These are phyloP conservation scores for Salisapilia sapeloensis DNA, from an alignment of 352 stramenopile genomes.

Conservation along the genomic window DNA sequence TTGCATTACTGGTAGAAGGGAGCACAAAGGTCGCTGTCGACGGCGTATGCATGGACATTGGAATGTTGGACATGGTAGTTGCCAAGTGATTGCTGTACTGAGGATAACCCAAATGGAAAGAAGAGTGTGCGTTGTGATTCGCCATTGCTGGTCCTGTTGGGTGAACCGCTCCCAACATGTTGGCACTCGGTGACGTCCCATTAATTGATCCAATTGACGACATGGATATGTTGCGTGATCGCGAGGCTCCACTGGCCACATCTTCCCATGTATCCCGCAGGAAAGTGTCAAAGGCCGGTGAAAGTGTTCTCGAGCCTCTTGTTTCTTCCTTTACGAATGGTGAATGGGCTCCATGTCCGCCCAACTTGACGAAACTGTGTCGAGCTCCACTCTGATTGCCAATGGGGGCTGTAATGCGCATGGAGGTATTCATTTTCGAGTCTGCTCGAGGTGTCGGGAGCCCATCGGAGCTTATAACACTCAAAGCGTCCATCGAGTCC, in stretches of 20 bases:
- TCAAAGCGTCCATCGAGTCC: too few relatives aligned
- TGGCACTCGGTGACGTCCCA: conserved; percentile 1
- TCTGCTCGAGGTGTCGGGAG: background rate
- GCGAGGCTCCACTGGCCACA: conserved; percentile 6
- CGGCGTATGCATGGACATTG: conserved; percentile 10
- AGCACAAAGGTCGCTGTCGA: conserved; percentile 10
- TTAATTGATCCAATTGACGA: conserved; percentile 3
- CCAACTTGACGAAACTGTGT: background rate
- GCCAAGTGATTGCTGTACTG: background rate
- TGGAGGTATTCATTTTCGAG: background rate
- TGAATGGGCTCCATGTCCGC: background rate
- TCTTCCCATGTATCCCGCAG: conserved; percentile 39
- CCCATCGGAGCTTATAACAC: too few relatives aligned
- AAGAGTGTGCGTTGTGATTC: too few relatives aligned
- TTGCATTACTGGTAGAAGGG: conserved; percentile 3
- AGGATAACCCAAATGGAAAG: background rate
- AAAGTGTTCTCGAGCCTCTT: too few relatives aligned
- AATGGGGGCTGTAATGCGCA: background rate
- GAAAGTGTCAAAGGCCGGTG: conserved; percentile 39
- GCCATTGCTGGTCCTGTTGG: too few relatives aligned
- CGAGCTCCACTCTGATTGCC: too few relatives aligned
- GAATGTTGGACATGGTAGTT: conserved; percentile 5
- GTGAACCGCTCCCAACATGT: too few relatives aligned
- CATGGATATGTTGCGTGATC: conserved; percentile 13
- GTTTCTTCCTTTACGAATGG: too few relatives aligned